Base-by-base conservation (phyloP, 1,284 basidiomycete genomes). In the Tylopilus sp. region DNA sequence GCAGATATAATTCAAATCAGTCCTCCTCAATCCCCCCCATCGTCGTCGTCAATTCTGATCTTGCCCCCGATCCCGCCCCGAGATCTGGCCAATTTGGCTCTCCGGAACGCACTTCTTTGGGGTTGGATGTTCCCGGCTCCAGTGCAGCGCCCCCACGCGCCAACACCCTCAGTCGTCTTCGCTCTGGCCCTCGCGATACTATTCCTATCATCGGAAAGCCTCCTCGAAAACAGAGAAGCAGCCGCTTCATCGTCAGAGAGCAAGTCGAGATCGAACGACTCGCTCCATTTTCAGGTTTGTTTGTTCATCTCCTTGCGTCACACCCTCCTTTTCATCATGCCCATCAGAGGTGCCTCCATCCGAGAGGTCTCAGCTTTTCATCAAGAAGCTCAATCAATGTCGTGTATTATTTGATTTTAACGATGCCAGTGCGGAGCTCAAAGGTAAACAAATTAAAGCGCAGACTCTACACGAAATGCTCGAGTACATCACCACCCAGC, bases 331-430 rank as follows among this genome's bases (percentile, higher is more conserved):
- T 44, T 51, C 50, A 57, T 53, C 52, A 46, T 53, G 20, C 54
- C 48, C 48, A 40, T 41, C 70, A 94, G 96, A 99, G 74, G 95
- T 92, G 2, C 81, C 91, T 44, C 85, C 88, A 1, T 83, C 78
- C 57, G 95, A 98, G 66, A 85, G 94, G 38, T 83, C 92, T 40
- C 87, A 90, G 56, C 78, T 99, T 31, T 99, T 99, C 67, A 77
- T 99, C 61, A 91, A 83, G 71, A 99, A 99, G 73, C 79, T 99
- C 46, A 84, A 90, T 68, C 96, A 99, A 69, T 98, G 94, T 72
- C 88, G 90, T 49, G 93, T 97, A 54, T 77, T 99, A 20, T 99
- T 99, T 67, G 96, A 99, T 72, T 99, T 99, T 73, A 99, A 98
- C 69, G 96, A 99, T 67, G 90, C 94, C 43, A 95, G 91, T 64